Base-by-base conservation (phyloP, 495 filamentous ascomycete genomes). In the Talaromyces proteolyticus region DNA sequence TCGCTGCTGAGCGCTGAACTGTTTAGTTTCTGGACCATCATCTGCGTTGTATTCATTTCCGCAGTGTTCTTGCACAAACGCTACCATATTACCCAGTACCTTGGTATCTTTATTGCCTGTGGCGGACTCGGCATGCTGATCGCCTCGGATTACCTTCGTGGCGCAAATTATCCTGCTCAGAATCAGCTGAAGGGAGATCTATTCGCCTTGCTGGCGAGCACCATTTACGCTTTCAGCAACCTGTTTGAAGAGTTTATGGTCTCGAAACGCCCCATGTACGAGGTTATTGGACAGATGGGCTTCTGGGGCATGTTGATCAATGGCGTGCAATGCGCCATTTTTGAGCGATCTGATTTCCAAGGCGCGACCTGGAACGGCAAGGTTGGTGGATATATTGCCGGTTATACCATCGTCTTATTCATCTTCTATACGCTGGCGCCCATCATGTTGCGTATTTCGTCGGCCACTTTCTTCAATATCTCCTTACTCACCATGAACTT, bases 1-100 rank as follows among this genome's bases (percentile, higher is more conserved):
- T 93, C 84, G 60, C 85, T 91, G 64, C 80, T 93, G 29, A 93
- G 88, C 48, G 91, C 88, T 6, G 91, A 96, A 70, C 78, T 98
- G 34, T 91, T 98, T 69, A 95, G 95, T 76, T 97, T 98, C 78
- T 98, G 93, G 92, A 85, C 91, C 55, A 98, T 98, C 53, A 88
- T 92, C 18, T 82, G 92, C 49, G 94, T 98, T 26, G 91, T 98
- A 21, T 62, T 86, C 53, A 68, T 96, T 57, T 96, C 91, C 4
- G 87, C 91, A 68, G 44, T 83, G 38, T 76, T 96, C 62, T 78
- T 98, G 25, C 73, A 72, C 29, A 92, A 96, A 20, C 88, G 93
- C 42, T 98, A 98, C 74, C 87, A 89, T 65, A 68, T 78, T 57
- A 76, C 86, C 19, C 94, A 97, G 67, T 79, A 95, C 50, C 48